Evolutionary conservation across 495 filamentous ascomycete genomes (phyloP).

Genomic region (Niebla homalea): DNA sequence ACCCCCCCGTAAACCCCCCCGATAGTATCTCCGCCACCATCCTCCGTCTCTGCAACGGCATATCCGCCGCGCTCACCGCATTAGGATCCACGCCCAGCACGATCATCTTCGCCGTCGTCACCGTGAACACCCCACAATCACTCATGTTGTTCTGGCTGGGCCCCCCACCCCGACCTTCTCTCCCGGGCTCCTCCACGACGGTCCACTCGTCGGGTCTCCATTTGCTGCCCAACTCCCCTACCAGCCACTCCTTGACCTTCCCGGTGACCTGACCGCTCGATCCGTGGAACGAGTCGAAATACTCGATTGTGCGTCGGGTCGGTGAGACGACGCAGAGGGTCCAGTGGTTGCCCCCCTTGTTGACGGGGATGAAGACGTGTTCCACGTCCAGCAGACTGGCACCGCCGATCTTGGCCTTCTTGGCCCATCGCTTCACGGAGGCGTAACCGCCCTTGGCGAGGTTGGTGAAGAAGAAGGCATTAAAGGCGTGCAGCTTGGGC

Average conservation of each 20-base stretch:
- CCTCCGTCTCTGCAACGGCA: conserved; percentile 42
- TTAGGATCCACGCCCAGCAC: conserved; percentile 49
- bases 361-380: conserved; percentile 50
- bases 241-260: conserved; percentile 41
- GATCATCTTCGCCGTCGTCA: conserved; percentile 60
- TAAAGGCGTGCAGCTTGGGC: conserved; percentile 58
- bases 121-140: conserved; percentile 73
- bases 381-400: conserved; percentile 40
- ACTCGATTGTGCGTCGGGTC: conserved; percentile 45
- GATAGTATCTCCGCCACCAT: conserved; percentile 61
- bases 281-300: conserved; percentile 58
- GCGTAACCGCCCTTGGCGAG: conserved; percentile 39
- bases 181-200: conserved; percentile 27
- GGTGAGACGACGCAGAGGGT: conserved; percentile 63
- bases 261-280: conserved; percentile 21
- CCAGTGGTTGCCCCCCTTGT: conserved; percentile 36
- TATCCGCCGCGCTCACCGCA: conserved; percentile 42
- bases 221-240: conserved; percentile 38
- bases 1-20: conserved; percentile 38
- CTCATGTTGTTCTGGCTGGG: conserved; percentile 54
- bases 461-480: conserved; percentile 55
- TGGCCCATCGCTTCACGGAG: conserved; percentile 38
- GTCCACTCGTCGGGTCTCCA: conserved; percentile 54
- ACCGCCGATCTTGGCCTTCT: conserved; percentile 42
- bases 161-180: conserved; percentile 10